Evolutionary conservation across 2,329 filamentous ascomycete species (phyloP).

Genomic region (Xylariomycetidae sp.): DNA sequence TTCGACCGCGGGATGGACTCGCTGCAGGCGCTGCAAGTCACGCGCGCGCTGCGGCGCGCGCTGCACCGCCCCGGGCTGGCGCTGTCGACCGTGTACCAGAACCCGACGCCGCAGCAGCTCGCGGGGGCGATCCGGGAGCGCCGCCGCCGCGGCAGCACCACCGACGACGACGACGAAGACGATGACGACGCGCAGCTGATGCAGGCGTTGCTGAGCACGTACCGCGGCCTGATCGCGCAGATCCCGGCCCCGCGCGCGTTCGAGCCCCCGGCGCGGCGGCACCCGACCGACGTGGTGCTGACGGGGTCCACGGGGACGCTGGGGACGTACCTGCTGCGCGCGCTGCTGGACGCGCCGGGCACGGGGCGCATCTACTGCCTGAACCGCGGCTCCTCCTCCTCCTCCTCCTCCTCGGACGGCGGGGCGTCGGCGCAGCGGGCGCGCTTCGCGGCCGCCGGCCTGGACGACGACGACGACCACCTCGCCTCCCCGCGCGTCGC

Average conservation of each 20-base stretch:
- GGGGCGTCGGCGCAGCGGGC: slow-evolving; percentile 31
- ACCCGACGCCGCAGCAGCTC: slow-evolving; percentile 6
- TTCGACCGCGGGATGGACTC: slow-evolving; percentile 5
- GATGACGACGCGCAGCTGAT: no score
- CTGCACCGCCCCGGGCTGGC: slow-evolving; percentile 1
- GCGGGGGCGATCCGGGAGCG: slow-evolving; percentile 5
- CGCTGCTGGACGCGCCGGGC: slow-evolving; percentile 23
- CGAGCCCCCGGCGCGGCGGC: no score
- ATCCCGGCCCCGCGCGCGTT: no score
- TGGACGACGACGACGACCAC: slow-evolving; percentile 23
- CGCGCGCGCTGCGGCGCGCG: slow-evolving; percentile 3
- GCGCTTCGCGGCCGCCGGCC: slow-evolving; percentile 30
- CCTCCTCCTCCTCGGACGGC: no score
- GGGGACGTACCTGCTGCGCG: slow-evolving; percentile 39
- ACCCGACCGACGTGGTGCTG: no score
- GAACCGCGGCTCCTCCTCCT: no score
- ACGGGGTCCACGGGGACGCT: slow-evolving; percentile 43
- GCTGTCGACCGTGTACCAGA: slow-evolving; percentile 6
- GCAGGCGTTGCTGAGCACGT: no score
- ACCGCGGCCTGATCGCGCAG: no score
- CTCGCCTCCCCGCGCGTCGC: no score
- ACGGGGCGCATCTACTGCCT: slow-evolving; percentile 40
- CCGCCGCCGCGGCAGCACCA: no score
- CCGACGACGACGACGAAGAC: no score
- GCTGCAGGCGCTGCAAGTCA: slow-evolving; percentile 4